Conservation (phyloP, 148 eudicot species). For the Chenopodium quinoa region DNA sequence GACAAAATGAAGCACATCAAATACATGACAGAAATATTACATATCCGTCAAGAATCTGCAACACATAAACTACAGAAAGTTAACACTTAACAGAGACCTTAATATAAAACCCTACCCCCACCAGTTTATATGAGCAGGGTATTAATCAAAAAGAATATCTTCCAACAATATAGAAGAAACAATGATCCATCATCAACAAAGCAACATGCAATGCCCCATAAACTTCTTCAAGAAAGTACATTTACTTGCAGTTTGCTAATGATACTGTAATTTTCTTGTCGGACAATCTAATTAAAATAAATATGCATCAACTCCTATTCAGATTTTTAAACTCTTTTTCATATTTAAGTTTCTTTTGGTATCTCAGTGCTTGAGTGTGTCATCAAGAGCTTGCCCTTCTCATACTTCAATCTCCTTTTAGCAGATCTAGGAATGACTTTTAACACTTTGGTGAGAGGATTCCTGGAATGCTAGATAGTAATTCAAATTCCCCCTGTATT, state of each 20-base stretch:
- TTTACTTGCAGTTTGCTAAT: neutral
- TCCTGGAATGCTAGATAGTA: neutral
- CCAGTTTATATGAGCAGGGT: neutral
- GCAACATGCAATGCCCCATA: neutral
- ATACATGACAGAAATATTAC: neutral
- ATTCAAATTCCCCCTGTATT: neutral
- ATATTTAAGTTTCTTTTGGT: neutral
- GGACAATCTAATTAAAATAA: neutral
- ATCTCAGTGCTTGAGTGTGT: neutral
- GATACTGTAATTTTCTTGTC: neutral
- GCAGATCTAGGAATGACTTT: neutral
- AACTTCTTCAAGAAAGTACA: neutral
- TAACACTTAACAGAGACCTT: neutral
- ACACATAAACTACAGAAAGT: neutral
- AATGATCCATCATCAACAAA: neutral
- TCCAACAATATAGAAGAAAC: neutral
- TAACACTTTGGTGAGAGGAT: neutral
- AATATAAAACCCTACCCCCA: neutral
- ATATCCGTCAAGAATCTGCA: neutral
- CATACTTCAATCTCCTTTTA: neutral
- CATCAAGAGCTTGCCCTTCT: neutral
- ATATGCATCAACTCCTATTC: neutral
- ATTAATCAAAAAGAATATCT: neutral
- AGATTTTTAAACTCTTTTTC: no score
- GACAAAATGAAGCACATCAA: slow-evolving; percentile 6